Evolutionary conservation across 2,329 filamentous ascomycete species (phyloP).

Genomic region (Diaporthe longicolla): DNA sequence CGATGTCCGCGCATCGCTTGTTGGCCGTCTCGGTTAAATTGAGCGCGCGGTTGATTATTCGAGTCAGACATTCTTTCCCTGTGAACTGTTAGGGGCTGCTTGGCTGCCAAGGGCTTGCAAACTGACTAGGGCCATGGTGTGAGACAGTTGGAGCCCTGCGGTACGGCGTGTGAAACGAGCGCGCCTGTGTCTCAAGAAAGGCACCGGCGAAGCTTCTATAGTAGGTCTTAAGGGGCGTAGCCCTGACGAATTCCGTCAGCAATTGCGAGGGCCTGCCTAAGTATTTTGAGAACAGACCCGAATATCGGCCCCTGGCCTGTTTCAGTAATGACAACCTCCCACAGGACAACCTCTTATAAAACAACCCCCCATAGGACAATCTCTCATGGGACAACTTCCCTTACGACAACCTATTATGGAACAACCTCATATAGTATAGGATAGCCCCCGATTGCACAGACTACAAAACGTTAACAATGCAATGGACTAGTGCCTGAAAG

Average conservation of each 20-base stretch:
- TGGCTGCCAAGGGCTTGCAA: constrained; percentile 12
- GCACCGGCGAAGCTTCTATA: not conserved
- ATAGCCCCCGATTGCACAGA: too few species aligned
- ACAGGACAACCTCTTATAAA: too few species aligned
- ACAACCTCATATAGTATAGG: too few species aligned
- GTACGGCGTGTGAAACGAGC: constrained; percentile 22
- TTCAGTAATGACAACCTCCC: too few species aligned
- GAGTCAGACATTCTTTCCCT: not conserved
- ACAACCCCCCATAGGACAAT: too few species aligned
- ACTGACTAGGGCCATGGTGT: not conserved
- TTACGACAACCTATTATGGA: too few species aligned
- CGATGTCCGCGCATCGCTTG: not conserved
- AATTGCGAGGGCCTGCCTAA: not conserved
- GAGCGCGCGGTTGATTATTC: constrained; percentile 16
- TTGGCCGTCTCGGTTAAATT: constrained; percentile 16
- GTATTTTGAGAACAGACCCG: too few species aligned
- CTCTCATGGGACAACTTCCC: too few species aligned
- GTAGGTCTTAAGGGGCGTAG: not conserved
- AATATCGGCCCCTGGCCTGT: too few species aligned
- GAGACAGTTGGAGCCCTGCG: constrained; percentile 9
- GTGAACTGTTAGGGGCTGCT: not conserved
- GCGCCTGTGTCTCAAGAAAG: constrained; percentile 7
- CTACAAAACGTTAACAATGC: too few species aligned
- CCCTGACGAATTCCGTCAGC: not conserved
- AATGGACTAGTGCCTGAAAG: too few species aligned